A percentile compares a stretch with the other conserved stretches of the same genome.
Evolutionary conservation across 164 flowering plant genomes (phyloP).

Genomic region (Cinnamomum micranthum): DNA sequence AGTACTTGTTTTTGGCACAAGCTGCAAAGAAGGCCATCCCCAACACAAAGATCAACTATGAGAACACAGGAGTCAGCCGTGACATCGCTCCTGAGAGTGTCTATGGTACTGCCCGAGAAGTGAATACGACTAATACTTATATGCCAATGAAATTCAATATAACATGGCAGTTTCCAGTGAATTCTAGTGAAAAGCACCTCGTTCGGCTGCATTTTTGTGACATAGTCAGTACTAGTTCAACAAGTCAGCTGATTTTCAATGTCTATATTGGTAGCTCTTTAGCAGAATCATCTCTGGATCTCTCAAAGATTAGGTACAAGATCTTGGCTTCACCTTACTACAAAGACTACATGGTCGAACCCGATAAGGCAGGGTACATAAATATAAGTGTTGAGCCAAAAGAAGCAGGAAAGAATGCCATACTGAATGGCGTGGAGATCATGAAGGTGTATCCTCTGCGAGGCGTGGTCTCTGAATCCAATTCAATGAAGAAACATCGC

Average conservation of each 20-base stretch:
- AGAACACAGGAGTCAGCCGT: slow-evolving; percentile 25
- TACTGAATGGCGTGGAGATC: slow-evolving; percentile 85
- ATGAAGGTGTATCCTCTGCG: slow-evolving; percentile 52
- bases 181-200: slow-evolving; percentile 47
- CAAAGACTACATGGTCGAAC: slow-evolving; percentile 64
- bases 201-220: slow-evolving; percentile 87
- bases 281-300: slow-evolving; percentile 34
- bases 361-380: slow-evolving; percentile 26
- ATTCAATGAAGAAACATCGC: no score
- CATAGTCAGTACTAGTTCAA: slow-evolving; percentile 52
- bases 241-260: slow-evolving; percentile 55
- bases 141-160: slow-evolving; percentile 22
- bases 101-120: slow-evolving; percentile 48
- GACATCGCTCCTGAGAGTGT: slow-evolving; percentile 58
- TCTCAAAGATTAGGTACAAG: slow-evolving; percentile 19
- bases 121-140: slow-evolving; percentile 36
- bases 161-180: slow-evolving; percentile 64
- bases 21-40: slow-evolving; percentile 39
- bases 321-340: slow-evolving; percentile 68
- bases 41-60: slow-evolving; percentile 39
- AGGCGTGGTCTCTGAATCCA: slow-evolving; percentile 33
- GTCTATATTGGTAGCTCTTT: slow-evolving; percentile 63
- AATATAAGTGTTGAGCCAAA: slow-evolving; percentile 58
- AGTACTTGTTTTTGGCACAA: slow-evolving; percentile 38
- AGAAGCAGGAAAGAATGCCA: slow-evolving; percentile 44